Evolutionary conservation across 305 asterid species (phyloP), one percentile per base, ranked within the genome.

Genomic region (Andrographis paniculata): DNA sequence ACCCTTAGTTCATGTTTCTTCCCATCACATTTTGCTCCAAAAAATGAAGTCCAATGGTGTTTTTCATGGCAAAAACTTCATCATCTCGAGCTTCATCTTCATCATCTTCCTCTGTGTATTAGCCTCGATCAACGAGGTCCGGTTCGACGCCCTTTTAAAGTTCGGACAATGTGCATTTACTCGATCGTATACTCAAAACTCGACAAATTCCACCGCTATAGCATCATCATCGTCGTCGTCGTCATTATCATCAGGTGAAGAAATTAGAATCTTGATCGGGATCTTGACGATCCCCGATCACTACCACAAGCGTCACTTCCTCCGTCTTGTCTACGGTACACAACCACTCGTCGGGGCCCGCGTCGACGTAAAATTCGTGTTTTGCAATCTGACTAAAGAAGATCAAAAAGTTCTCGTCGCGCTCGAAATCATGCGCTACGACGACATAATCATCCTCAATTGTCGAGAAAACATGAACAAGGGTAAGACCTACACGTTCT

Each of bases 371-470:
- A 87, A 79, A 39, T 87, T 87, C 59, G 84, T 87, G 2, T 84
- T 87, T 8, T 84, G 97, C 78, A 87, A 87, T 54, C 88, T 87
- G 64, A 84, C 94, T 8, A 84, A 87, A 42, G 97, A 84, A 45
- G 97, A 87, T 27, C 97, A 87, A 20, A 79, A 57, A 36, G 75
- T 87, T 0, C 24, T 87, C 0, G 84, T 87, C 0, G 94, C 95
- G 9, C 79, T 84, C 0, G 97, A 88, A 53, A 84, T 88, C 56
- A 84, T 84, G 97, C 78, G 79, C 0, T 79, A 62, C 63, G 64
- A 81, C n/a, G 97, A 84, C 49, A 77, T 87, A 22, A 79, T 87
- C 67, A 84, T 87, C 65, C 84, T 87, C 58, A 38, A 84, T 20
- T 87, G 97, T 53, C 62, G 39, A 22, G 97, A 87, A 40, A 87